Conservation (phyloP, 176 grass and related monocot genomes). For the Otatea glauca region DNA sequence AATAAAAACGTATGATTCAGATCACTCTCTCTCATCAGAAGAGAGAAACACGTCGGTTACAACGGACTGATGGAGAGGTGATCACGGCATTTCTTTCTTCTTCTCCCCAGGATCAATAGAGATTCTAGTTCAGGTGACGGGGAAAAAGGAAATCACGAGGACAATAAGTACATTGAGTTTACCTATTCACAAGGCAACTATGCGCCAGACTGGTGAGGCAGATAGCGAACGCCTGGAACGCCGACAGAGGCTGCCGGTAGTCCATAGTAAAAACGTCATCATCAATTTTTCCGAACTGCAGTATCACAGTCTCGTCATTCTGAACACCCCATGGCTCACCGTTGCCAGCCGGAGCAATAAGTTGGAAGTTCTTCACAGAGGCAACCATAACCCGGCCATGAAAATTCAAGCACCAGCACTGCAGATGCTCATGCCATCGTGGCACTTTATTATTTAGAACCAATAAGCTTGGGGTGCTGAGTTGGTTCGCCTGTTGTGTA, state of each 20-base stretch:
- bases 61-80: background rate
- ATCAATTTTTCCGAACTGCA: conserved; percentile 71
- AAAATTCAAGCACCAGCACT: conserved; percentile 79
- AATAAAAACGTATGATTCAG: background rate
- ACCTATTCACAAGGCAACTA: conserved; percentile 33
- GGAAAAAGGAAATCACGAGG: no score
- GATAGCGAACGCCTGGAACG: conserved; percentile 69
- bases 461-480: background rate
- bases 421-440: conserved; percentile 62
- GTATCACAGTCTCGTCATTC: conserved; percentile 56
- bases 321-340: conserved; percentile 16
- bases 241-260: conserved; percentile 57
- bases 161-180: no score
- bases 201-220: conserved; percentile 67
- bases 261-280: conserved; percentile 71
- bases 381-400: conserved; percentile 60
- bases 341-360: conserved; percentile 31
- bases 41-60: background rate
- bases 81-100: background rate
- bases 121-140: no score
- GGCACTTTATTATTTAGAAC: conserved; percentile 65
- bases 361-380: conserved; percentile 78
- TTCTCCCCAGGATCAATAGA: background rate
- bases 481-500: background rate
- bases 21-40: background rate